phyloP scores from a whole-genome alignment of 805 yeast species.

The Wickerhamiella shivajii region DNA sequence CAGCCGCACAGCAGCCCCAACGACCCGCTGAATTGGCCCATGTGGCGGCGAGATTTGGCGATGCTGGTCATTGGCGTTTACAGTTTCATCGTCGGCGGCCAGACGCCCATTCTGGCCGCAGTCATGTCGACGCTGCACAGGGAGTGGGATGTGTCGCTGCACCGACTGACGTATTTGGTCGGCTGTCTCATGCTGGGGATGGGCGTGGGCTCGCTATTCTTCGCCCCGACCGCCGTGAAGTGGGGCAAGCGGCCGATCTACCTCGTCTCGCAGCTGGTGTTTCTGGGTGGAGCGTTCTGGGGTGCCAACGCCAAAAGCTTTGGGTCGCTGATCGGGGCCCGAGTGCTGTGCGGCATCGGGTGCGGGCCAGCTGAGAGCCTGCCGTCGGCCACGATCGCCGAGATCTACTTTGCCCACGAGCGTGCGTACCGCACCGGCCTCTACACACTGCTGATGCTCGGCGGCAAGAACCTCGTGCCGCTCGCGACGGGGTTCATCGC shows the following conservation, averaged over 20 bases:
- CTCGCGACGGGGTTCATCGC: conserved; percentile 41
- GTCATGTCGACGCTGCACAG: conserved; percentile 31
- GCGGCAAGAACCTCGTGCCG: conserved; percentile 48
- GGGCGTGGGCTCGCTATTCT: conserved; percentile 43
- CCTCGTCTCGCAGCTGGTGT: conserved; percentile 33
- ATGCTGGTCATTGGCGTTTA: conserved; percentile 40
- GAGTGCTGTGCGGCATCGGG: conserved; percentile 45
- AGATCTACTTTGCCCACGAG: conserved; percentile 45
- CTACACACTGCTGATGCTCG: conserved; percentile 42
- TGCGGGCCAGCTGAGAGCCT: conserved; percentile 46
- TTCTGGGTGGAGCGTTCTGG: conserved; percentile 40
- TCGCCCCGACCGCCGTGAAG: conserved; percentile 42
- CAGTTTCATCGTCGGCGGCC: conserved; percentile 48
- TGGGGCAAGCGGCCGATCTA: conserved; percentile 47
- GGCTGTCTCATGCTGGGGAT: conserved; percentile 45
- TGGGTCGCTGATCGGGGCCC: conserved; percentile 40
- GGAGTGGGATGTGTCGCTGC: conserved; percentile 31
- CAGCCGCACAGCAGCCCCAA: conserved; percentile 51
- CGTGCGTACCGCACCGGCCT: conserved; percentile 46
- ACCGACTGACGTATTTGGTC: conserved; percentile 37
- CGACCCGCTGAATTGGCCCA: conserved; percentile 55
- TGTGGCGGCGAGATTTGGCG: conserved; percentile 42
- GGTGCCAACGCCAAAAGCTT: conserved; percentile 37
- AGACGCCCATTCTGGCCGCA: conserved; percentile 45
- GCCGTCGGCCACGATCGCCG: conserved; percentile 47